These are phyloP conservation scores for Cadophora sp. DNA, from an alignment of 2,329 filamentous ascomycete genomes.

Conservation along the genomic window DNA sequence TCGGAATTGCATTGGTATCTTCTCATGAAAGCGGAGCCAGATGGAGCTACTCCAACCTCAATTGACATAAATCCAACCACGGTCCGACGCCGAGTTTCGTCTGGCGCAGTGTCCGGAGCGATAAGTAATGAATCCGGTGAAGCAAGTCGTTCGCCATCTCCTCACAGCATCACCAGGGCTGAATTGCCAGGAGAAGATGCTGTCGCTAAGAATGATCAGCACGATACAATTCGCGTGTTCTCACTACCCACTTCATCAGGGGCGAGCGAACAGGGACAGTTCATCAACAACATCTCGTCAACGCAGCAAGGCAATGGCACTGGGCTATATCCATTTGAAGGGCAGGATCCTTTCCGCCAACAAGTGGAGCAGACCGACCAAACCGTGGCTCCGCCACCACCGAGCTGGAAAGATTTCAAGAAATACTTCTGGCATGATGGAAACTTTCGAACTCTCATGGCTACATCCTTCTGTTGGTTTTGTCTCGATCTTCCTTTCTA, in stretches of 20 bases:
- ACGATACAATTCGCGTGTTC: neutral
- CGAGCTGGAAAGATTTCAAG: conserved; percentile 37
- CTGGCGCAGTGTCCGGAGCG: conserved; percentile 19
- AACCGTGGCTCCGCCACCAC: conserved; percentile 26
- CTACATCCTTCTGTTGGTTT: conserved; percentile 56
- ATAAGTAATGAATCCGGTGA: conserved; percentile 8
- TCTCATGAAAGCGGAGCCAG: conserved; percentile 16
- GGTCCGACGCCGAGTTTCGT: conserved; percentile 5
- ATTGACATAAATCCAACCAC: neutral
- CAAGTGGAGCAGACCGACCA: neutral
- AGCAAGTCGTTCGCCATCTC: conserved; percentile 6
- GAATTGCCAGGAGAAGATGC: neutral
- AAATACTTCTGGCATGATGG: conserved; percentile 48
- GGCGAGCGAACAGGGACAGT: conserved; percentile 1
- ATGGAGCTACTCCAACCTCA: conserved; percentile 17
- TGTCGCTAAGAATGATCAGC: neutral
- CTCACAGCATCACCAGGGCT: neutral
- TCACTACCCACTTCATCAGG: neutral
- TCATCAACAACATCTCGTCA: neutral
- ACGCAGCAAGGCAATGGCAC: conserved; percentile 5
- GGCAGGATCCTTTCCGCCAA: neutral
- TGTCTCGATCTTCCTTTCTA: conserved; percentile 50
- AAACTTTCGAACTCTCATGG: conserved; percentile 63
- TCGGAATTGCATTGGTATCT: conserved; percentile 34
- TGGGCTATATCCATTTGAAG: neutral